A percentile compares a stretch with the other conserved stretches of the same genome.
phyloP scores from a whole-genome alignment of 352 stramenopile species.

The Pythium diclinum region DNA sequence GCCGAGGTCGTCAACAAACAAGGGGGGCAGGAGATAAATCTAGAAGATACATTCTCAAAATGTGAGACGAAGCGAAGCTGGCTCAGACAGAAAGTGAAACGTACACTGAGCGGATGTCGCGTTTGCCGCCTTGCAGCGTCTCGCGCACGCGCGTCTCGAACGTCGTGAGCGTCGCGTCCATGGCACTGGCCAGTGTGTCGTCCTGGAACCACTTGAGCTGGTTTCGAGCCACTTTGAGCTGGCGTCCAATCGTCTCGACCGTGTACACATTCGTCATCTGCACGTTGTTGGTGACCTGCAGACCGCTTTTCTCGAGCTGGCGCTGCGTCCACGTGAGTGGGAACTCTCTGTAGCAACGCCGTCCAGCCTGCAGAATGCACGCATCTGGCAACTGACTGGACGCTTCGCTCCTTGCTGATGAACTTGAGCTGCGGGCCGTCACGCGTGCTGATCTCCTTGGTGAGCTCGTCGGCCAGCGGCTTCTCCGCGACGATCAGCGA shows the following conservation, averaged over 20 bases:
- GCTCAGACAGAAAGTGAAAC: no score
- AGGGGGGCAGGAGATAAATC: no score
- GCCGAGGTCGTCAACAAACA: no score
- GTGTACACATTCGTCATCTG: slow-evolving; percentile 82
- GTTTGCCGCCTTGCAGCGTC: slow-evolving; percentile 8
- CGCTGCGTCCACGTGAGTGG: slow-evolving; percentile 67
- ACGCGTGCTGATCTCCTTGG: slow-evolving; percentile 21
- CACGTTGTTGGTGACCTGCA: slow-evolving; percentile 38
- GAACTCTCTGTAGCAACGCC: slow-evolving; percentile 81
- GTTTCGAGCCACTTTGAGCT: slow-evolving; percentile 76
- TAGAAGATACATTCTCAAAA: no score
- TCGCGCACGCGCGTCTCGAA: slow-evolving; percentile 33
- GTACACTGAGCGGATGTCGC: slow-evolving; percentile 21
- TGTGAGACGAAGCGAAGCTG: no score
- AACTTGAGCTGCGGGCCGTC: slow-evolving; percentile 14
- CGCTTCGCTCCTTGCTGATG: no score
- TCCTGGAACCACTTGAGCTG: slow-evolving; percentile 72
- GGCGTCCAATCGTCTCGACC: slow-evolving; percentile 62
- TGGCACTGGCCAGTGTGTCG: slow-evolving; percentile 24
- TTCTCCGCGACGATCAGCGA: slow-evolving; percentile 56
- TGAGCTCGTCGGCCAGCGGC: slow-evolving; percentile 33
- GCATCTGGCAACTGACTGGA: no score
- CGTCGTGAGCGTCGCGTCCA: slow-evolving; percentile 35
- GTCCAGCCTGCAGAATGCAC: slow-evolving; percentile 68
- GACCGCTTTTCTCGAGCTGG: slow-evolving; percentile 38